Base-by-base conservation (phyloP, 352 stramenopile species). In the Globisporangium cederbergense region DNA sequence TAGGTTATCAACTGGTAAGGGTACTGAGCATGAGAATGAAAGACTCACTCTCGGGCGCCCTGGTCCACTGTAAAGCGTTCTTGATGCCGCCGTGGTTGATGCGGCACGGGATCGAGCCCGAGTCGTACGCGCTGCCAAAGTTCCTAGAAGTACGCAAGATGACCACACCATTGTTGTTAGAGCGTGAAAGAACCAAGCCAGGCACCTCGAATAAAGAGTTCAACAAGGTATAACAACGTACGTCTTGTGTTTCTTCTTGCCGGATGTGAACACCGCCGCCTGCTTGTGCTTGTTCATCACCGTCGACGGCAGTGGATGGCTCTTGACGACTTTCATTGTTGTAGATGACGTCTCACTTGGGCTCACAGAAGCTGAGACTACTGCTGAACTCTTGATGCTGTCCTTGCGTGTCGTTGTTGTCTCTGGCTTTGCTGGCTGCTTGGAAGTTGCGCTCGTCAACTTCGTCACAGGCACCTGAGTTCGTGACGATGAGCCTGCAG, bases 11-110 rank as follows among this genome's bases (percentile, higher is more conserved):
- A 28, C 25, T 28, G 25, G 25, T 28, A 28, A 28, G 25, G 25
- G 2, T 28, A 28, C 25, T 28, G 25, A 28, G 25, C 25, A 22
- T 47, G 5, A 47, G 42, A 47, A 49, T 49, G 18, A 8, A 49
- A 49, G 40, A 71, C 75, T 34, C 57, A 84, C 78, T 75, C n/a
- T 88, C 74, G 1, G 79, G 81, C 3, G 73, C 71, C 53, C 83
- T 88, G 18, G 75, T 93, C 83, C 83, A 93, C 25, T 91, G 80
- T n/a, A 93, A 30, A 0, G 74, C 59, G 54, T 91, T 86, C 61
- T 85, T 83, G 67, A 93, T 93, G 55, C 81, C 73, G 13, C 83
- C 83, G 58, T 93, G 83, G 64, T 93, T 90, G 58, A 93, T 93
- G 49, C 83, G 81, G 55, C 81, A 93, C 28, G 83, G 83, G 57